phyloP scores from a whole-genome alignment of 2,329 filamentous ascomycete genomes.

The Ascochyta clinopodiicola region DNA sequence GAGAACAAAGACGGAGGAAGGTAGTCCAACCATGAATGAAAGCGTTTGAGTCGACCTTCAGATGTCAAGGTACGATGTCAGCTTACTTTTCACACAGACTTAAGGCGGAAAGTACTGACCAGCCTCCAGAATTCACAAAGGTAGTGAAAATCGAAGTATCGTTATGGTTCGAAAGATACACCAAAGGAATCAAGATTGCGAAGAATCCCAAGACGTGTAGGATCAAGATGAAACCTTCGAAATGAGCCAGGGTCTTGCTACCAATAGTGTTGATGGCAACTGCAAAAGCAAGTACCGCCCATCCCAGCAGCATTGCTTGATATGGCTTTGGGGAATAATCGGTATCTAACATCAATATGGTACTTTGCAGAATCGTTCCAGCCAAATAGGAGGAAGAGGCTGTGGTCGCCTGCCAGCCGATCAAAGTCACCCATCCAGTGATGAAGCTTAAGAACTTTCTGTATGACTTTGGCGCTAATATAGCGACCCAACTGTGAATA shows the following conservation, averaged over 20 bases:
- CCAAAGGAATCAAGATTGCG: constrained; percentile 54
- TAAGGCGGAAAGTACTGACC: constrained; percentile 23
- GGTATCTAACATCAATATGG: constrained; percentile 39
- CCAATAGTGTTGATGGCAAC: constrained; percentile 51
- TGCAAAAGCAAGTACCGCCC: constrained; percentile 38
- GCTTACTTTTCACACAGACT: no score
- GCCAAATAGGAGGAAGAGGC: constrained; percentile 25
- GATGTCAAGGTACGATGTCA: not conserved
- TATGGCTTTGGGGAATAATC: not conserved
- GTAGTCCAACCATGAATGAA: constrained; percentile 48
- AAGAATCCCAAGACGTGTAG: constrained; percentile 58
- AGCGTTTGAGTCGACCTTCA: constrained; percentile 38
- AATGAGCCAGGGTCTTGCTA: constrained; percentile 49
- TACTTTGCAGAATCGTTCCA: constrained; percentile 26
- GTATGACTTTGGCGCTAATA: constrained; percentile 40
- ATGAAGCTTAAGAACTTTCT: constrained; percentile 2
- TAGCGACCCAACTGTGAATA: constrained; percentile 37
- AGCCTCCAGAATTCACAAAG: constrained; percentile 54
- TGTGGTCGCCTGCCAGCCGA: constrained; percentile 44
- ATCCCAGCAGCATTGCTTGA: not conserved
- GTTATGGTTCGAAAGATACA: constrained; percentile 48
- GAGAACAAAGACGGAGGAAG: constrained; percentile 36
- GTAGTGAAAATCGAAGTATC: constrained; percentile 50
- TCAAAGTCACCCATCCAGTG: constrained; percentile 47
- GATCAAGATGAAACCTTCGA: constrained; percentile 54